Conservation (phyloP, 1,139 yeast species). For the Zygoascus meyerae region DNA sequence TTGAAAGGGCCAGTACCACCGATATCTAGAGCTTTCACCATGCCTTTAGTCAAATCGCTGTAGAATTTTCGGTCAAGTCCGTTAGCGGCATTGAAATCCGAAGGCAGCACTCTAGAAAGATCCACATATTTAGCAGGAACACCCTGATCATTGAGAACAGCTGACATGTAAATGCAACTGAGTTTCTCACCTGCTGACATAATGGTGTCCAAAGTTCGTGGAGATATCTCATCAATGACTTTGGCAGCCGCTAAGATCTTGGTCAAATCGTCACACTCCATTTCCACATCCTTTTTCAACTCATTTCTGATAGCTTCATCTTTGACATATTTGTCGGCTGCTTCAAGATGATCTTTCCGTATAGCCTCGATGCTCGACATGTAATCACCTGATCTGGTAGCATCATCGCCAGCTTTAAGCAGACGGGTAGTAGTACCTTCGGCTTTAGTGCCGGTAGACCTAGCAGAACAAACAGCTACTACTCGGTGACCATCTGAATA, state of each 20-base stretch:
- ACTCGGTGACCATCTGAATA: conserved; percentile 59
- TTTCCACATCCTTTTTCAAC: conserved; percentile 51
- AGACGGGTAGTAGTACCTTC: conserved; percentile 90
- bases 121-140: conserved; percentile 73
- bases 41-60: conserved; percentile 50
- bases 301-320: conserved; percentile 41
- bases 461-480: conserved; percentile 95
- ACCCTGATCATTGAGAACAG: conserved; percentile 76
- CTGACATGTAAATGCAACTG: conserved; percentile 82
- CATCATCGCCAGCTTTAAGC: conserved; percentile 67
- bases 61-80: conserved; percentile 59
- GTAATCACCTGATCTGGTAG: conserved; percentile 48
- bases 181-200: conserved; percentile 94
- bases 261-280: conserved; percentile 61
- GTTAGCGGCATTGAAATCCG: conserved; percentile 28
- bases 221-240: conserved; percentile 84
- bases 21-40: conserved; percentile 49
- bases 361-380: conserved; percentile 48
- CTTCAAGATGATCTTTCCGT: conserved; percentile 68
- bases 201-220: conserved; percentile 81
- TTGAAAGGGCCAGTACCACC: conserved; percentile 37
- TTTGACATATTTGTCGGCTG: conserved; percentile 55
- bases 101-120: conserved; percentile 56
- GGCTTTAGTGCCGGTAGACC: conserved; percentile 82
- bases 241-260: conserved; percentile 79